A percentile compares a stretch with the other conserved stretches of the same genome.
These are phyloP conservation scores for Zelonia costaricensis DNA, from an alignment of 208 protist genomes.

Conservation along the genomic window DNA sequence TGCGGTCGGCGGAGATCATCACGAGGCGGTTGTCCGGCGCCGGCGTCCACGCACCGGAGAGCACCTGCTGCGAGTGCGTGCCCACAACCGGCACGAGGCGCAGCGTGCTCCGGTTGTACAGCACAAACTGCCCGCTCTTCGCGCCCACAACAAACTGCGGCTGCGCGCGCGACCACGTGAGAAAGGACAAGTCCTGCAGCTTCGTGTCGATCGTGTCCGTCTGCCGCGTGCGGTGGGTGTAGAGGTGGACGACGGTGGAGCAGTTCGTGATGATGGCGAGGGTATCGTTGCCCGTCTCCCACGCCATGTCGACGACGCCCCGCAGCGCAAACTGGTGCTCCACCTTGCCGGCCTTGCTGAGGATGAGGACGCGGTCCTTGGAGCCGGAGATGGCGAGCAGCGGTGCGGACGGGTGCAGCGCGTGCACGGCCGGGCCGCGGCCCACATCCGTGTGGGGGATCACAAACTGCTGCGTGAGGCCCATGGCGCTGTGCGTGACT, in stretches of 20 bases:
- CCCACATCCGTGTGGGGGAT: conserved; percentile 60
- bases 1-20: conserved; percentile 83
- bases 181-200: conserved; percentile 83
- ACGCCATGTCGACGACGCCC: conserved; percentile 79
- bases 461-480: conserved; percentile 77
- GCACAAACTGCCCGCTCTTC: conserved; percentile 89
- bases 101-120: conserved; percentile 94
- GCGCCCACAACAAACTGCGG: conserved; percentile 86
- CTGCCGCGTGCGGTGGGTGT: conserved; percentile 65
- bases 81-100: conserved; percentile 87
- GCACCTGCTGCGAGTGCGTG: conserved; percentile 91
- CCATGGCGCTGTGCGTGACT: conserved; percentile 38
- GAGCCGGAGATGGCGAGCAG: conserved; percentile 75
- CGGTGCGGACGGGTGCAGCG: conserved; percentile 71
- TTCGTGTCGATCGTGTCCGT: conserved; percentile 85
- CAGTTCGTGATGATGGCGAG: conserved; percentile 88
- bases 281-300: conserved; percentile 86
- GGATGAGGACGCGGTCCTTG: conserved; percentile 82
- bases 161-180: conserved; percentile 88
- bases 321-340: conserved; percentile 77
- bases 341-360: conserved; percentile 74
- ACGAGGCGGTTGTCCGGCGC: conserved; percentile 72
- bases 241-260: conserved; percentile 76
- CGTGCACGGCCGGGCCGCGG: conserved; percentile 60
- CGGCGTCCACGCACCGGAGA: conserved; percentile 85